Base-by-base conservation (phyloP, 2,329 filamentous ascomycete genomes). In the Nemania sp. region DNA sequence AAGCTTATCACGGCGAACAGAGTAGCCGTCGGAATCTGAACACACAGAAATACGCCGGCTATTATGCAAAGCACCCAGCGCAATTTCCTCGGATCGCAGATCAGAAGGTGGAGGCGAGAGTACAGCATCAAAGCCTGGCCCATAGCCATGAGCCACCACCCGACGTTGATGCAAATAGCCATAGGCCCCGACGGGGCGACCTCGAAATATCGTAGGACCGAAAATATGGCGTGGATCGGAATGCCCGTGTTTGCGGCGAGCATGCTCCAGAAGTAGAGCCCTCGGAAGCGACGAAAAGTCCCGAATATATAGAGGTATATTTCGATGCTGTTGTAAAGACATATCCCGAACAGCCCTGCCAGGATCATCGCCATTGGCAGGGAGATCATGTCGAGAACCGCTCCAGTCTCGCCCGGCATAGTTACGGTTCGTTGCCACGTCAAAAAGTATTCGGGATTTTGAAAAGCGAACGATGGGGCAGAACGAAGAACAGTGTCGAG, bases 21-120 rank as follows among this genome's bases (percentile, higher is more conserved):
- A 40, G 75, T 72, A n/a, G 71, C 80, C 0, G 76, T 79, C 0
- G 80, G 79, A 0, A 81, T 65, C 54, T 84, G 78, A 12, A 83
- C 66, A 40, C 83, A 57, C 34, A 85, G 52, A n/a, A 75, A 72
- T 59, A 82, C 77, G 56, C 75, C 70, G 43, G 85, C 74, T 49
- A 88, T 81, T 72, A 86, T 81, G 50, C 68, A 74, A 12, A 84
- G 71, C 2, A 83, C 75, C 36, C 70, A 75, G 3, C 72, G 73
- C 1, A 83, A 70, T 19, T 78, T 68, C 8, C 71, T 65, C 3
- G 75, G 49, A 70, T 80, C 76, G 7, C 73, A 75, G 12, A 84
- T 74, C 22, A 87, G 76, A 12, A 86, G 72, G 62, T 87, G 79
- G 8, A 85, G 75, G 19, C 84, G 77, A 42, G 83, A 86, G 67